phyloP scores from a whole-genome alignment of 371 early-diverging fungal genomes.

The Mucor irregularis region DNA sequence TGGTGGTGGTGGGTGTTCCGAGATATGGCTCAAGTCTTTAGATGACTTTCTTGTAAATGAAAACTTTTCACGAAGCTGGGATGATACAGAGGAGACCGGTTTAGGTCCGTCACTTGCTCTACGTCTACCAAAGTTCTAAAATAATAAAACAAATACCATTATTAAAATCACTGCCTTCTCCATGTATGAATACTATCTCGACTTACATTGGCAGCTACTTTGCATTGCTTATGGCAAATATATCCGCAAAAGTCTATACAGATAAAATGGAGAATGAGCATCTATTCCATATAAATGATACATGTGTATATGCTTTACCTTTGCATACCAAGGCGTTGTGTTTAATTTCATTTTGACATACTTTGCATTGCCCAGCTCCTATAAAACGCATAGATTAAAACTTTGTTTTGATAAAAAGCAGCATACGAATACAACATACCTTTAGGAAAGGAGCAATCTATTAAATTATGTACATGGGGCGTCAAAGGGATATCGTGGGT shows the following conservation, averaged over 20 bases:
- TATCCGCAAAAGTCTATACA: conserved; percentile 45
- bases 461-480: conserved; percentile 31
- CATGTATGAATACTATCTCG: not conserved
- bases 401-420: not conserved
- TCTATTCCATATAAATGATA: no score
- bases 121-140: no score
- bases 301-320: not conserved
- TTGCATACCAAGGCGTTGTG: conserved; percentile 27
- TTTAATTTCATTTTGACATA: conserved; percentile 37
- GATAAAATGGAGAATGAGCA: no score
- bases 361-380: conserved; percentile 41
- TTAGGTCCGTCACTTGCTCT: conserved; percentile 13
- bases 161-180: no score
- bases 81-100: conserved; percentile 35
- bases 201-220: conserved; percentile 8
- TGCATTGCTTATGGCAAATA: conserved; percentile 48
- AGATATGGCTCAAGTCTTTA: conserved; percentile 6
- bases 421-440: conserved; percentile 19
- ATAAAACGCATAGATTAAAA: no score
- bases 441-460: conserved; percentile 50
- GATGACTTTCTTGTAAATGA: conserved; percentile 33
- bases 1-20: not conserved
- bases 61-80: conserved; percentile 34
- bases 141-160: no score
- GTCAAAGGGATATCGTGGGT: not conserved